Conservation (phyloP, 208 protist genomes). For the Phytomonas serpens region DNA sequence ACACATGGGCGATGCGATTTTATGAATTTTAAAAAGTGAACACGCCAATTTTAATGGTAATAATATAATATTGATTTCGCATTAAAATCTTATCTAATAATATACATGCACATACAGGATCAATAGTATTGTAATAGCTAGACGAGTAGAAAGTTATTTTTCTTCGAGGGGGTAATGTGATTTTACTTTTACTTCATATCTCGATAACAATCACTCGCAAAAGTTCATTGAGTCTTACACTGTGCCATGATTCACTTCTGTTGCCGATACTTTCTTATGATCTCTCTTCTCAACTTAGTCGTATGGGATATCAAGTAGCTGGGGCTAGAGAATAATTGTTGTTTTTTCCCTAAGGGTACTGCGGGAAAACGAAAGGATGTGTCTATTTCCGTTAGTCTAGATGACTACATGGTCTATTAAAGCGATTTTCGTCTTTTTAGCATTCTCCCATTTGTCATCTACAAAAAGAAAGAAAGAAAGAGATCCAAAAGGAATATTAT, state of each 20-base stretch:
- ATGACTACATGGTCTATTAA: neutral
- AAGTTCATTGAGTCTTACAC: neutral
- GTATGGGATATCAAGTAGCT: neutral
- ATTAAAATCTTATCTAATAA: neutral
- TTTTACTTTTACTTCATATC: neutral
- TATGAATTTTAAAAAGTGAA: neutral
- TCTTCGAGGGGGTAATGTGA: neutral
- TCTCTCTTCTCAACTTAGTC: neutral
- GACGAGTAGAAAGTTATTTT: neutral
- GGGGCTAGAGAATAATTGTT: neutral
- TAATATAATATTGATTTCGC: neutral
- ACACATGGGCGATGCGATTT: neutral
- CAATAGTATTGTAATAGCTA: neutral
- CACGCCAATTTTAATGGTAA: neutral
- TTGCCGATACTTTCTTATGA: neutral
- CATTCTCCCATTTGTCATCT: slow-evolving; percentile 3
- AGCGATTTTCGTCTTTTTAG: slow-evolving; percentile 10
- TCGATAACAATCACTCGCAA: neutral
- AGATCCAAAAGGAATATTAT: neutral
- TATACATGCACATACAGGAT: neutral
- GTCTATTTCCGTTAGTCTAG: neutral
- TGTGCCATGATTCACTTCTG: neutral
- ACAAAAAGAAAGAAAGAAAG: slow-evolving; percentile 3
- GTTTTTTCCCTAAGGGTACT: neutral
- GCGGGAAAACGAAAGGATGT: neutral